Evolutionary conservation across 257 asterid species (phyloP).

Genomic region (Avicennia marina): DNA sequence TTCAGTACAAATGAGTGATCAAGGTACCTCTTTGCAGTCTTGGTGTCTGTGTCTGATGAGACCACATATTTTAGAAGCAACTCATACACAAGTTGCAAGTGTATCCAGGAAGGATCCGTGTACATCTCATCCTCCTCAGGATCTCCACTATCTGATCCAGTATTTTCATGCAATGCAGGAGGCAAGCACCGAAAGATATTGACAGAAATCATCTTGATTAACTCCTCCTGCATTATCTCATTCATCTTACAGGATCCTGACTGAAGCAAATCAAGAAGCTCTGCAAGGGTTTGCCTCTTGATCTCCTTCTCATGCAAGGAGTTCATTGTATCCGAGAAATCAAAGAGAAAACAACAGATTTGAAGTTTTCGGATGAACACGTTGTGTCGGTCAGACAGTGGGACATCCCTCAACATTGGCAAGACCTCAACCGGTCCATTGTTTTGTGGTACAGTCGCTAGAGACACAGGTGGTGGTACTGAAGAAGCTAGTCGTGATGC

Average conservation of each 20-base stretch:
- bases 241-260: conserved; percentile 69
- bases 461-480: conserved; percentile 36
- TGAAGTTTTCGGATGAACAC: conserved; percentile 68
- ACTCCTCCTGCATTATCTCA: conserved; percentile 86
- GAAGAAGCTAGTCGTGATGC: conserved; percentile 42
- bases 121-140: conserved; percentile 88
- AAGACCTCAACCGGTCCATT: conserved; percentile 61
- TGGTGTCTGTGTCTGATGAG: conserved; percentile 68
- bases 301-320: conserved; percentile 74
- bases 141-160: conserved; percentile 53
- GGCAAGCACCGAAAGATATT: conserved; percentile 80
- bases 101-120: conserved; percentile 83
- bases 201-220: conserved; percentile 64
- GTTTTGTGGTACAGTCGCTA: conserved; percentile 45
- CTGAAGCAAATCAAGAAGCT: conserved; percentile 77
- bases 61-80: conserved; percentile 62
- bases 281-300: conserved; percentile 80
- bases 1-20: conserved; percentile 82
- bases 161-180: conserved; percentile 60
- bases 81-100: conserved; percentile 78
- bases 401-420: conserved; percentile 72
- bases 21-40: conserved; percentile 70
- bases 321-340: conserved; percentile 58
- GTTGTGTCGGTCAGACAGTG: conserved; percentile 60
- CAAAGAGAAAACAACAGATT: conserved; percentile 58